phyloP scores from a whole-genome alignment of 139 green algal genomes.

The Bryopsis sp. region DNA sequence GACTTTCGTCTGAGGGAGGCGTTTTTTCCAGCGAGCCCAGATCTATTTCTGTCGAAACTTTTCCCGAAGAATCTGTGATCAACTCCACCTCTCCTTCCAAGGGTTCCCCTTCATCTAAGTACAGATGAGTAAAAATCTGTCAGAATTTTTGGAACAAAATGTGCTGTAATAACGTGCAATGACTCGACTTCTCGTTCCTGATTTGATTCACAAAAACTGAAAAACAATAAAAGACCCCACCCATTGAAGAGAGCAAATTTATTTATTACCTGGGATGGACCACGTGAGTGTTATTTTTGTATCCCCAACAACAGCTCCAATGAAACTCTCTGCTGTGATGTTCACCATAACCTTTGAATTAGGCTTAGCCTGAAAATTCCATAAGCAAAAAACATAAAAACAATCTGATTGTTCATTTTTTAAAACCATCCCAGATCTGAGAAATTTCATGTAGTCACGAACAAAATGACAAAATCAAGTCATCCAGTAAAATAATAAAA shows the following conservation, averaged over 20 bases:
- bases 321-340: neutral
- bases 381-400: neutral
- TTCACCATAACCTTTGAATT: neutral
- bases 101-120: neutral
- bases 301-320: neutral
- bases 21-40: neutral
- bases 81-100: conserved; percentile 1
- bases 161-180: no score
- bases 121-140: no score
- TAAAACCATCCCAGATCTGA: no score
- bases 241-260: no score
- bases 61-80: conserved; percentile 4
- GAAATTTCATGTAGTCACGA: no score
- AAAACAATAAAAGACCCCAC: no score
- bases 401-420: no score
- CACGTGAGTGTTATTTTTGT: conserved; percentile 1
- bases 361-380: conserved; percentile 15
- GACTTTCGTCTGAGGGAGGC: neutral
- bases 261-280: neutral
- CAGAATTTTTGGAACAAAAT: no score
- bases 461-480: no score
- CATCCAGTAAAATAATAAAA: no score
- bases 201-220: no score
- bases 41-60: neutral
- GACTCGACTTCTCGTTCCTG: no score